Base-by-base conservation (phyloP, 148 eudicot species). In the Mesembryanthemum crystallinum region DNA sequence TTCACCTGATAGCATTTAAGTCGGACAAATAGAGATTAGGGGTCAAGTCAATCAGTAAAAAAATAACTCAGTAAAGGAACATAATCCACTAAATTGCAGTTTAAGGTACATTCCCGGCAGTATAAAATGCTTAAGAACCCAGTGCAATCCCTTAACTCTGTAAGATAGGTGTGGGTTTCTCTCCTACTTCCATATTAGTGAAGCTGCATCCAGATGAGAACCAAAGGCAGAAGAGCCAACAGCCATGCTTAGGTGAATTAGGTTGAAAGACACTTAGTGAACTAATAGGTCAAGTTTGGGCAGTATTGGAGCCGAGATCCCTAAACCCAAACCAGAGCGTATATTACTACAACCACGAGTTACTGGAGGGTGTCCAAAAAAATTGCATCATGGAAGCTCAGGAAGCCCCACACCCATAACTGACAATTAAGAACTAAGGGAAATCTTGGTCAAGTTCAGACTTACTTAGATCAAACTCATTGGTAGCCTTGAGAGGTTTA, bases 1-100 rank as follows among this genome's bases (percentile, higher is more conserved):
- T 94, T 92, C 49, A 95, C 94, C 98, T 92, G 81, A 71, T 59
- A 76, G 42, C 59, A 75, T 30, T 62, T 61, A 33, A 52, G 70
- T 61, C 78, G 62, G 15, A 43, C 55, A 62, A 62, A 64, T 15
- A 74, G 65, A 69, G 66, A 13, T 13, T 14, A 37, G 32, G 27
- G n/a, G 77, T 77, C 59, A 79, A 30, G 37, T 63, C 18, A 61
- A 73, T 60, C 73, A 78, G 61, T 76, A 72, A 70, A 18, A 27
- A 54, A 15, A 39, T 24, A 35, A 35, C 39, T 4, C 71, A 18
- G 37, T 12, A 30, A 71, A 29, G 24, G 23, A n/a, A 35, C 39
- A 69, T 47, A 29, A 29, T 52, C n/a, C 71, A 75, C n/a, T 5
- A 3, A 14, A 64, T 37, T 67, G 52, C 54, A 24, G 54, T 42